Base-by-base conservation (phyloP, 345 rosid genomes). In the Chamaenerion angustifolium region DNA sequence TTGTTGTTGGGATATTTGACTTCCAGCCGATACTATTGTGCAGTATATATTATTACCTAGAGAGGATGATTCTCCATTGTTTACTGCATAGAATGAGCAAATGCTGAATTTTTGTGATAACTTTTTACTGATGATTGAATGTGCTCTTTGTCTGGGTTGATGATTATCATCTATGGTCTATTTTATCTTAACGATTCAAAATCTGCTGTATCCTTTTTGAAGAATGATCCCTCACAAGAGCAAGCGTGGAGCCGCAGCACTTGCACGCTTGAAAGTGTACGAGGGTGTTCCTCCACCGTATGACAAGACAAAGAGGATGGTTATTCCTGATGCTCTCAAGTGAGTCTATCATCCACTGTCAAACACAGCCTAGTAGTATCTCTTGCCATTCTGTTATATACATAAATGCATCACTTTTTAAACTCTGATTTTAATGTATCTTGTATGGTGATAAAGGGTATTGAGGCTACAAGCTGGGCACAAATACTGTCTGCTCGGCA, bases 211-310 rank as follows among this genome's bases (percentile, higher is more conserved):
- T 23, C 27, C 2, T 8, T 8, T 49, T 49, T 31, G 19, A 56
- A 79, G 88, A 11, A 88, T 82, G 97, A 82, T 85, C 40, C 96
- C 88, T 4, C 92, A 81, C 60, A 88, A 84, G 86, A 81, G 84
- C 6, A 84, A 88, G 79, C 75, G 92, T 35, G 96, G 92, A 18
- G 95, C 82, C 3, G 80, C 79, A 9, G 86, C 92, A 0, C 84
- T 88, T 68, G 82, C 73, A 0, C 74, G 94, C 8, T 63, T 84
- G 81, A 88, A 81, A 79, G 81, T 60, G 13, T 88, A 73, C 58
- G 96, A 82, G 31, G 96, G 86, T 31, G 55, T 88, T 17, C 96
- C 96, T 3, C 70, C 88, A 3, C 94, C 96, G 10, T 88, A 72
- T 58, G 92, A 88, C 61, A 88, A 78, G 69, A 66, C 62, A 43